Evolutionary conservation across 2,329 filamentous ascomycete species (phyloP).

Genomic region (Calonectria ilicicola): DNA sequence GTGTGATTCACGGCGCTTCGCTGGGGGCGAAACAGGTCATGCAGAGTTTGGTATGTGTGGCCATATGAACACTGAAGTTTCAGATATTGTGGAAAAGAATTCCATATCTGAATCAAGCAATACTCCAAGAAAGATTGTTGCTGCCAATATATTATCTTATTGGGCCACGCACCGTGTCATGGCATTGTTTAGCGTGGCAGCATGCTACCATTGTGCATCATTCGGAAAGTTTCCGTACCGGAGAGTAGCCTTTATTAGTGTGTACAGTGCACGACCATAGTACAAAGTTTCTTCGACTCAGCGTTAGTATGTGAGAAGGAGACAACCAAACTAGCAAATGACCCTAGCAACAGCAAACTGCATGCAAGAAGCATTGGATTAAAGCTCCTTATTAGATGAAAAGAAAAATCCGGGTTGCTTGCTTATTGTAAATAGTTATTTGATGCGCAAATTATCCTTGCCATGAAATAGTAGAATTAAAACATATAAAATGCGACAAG

Average conservation of each 20-base stretch:
- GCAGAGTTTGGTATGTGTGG: background rate
- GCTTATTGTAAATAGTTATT: background rate
- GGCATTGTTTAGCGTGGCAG: background rate
- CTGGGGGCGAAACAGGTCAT: background rate
- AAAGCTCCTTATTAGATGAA: background rate
- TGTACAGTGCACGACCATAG: background rate
- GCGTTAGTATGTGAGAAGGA: background rate
- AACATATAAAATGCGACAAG: background rate
- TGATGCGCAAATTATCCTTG: background rate
- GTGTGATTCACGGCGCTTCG: background rate
- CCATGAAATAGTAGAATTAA: background rate
- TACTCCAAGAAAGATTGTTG: background rate
- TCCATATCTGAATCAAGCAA: background rate
- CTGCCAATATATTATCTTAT: background rate
- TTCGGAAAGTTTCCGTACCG: background rate
- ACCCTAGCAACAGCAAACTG: background rate
- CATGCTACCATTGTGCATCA: background rate
- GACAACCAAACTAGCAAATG: no score
- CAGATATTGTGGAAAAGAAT: background rate
- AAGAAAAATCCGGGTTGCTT: background rate
- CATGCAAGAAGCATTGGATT: background rate
- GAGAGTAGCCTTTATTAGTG: background rate
- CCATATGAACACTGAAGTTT: background rate
- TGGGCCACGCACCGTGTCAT: background rate
- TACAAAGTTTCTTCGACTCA: background rate